Evolutionary conservation across 1,284 basidiomycete species (phyloP), one percentile per base, ranked within the genome.

Genomic region (Sutorius eximius): DNA sequence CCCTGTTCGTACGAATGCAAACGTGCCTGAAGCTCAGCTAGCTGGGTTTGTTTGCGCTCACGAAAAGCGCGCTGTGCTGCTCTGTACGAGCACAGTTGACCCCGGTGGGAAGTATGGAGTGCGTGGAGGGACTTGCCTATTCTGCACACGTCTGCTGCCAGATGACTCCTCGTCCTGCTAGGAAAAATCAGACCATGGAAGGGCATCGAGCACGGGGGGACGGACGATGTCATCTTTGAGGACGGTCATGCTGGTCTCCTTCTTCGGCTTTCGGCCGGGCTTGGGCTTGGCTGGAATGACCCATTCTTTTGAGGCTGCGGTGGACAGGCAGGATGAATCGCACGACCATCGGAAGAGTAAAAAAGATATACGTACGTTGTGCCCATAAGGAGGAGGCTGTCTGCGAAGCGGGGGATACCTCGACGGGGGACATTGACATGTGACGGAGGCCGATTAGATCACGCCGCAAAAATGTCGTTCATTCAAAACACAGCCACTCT

Each of bases 1-100:
- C 93, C 91, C 62, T 92, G 89, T 70, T 95, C 93, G 65, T 93
- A 95, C 38, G 85, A 83, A 59, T 91, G 85, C 48, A 95, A 78
- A 44, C 92, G 87, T 57, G 91, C 89, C 73, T 95, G 92, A 33
- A 95, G 82, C 51, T 94, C 93, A n/a, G 87, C 83, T 41, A 95
- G 86, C 66, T 95, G 93, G 24, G 89, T 88, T 67, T 95, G 92
- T 69, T 92, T 93, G 56, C 93, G 85, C 65, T 95, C 93, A 37
- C 93, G 83, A 72, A 95, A 95, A 5, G 93, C 93, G 43, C 93
- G 86, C 69, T 96, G 93, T 5, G 92, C 92, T 38, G 90, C 90
- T 59, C 93, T 95, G 49, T 30, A 48, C 11, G 41, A 57, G 45
- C 33, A 52, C 54, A 40, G 49, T 64, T 45, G 62, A 51, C 13